Percentiles rank a stretch among this genome's conserved stretches.
phyloP scores from a whole-genome alignment of 352 stramenopile species.

The Phytophthora meadii region DNA sequence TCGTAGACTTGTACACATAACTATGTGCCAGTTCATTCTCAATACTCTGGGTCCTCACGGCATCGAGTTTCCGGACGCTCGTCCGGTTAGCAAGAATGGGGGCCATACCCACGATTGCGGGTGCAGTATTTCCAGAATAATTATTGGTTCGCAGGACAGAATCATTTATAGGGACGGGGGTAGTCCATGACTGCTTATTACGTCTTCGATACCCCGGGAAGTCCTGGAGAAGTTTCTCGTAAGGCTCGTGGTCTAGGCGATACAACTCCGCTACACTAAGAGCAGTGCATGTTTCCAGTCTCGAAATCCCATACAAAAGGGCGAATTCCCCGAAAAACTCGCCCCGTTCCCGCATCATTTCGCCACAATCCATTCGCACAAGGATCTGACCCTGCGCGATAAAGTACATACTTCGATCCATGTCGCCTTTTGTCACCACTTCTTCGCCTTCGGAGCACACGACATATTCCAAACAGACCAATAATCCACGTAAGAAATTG shows the following conservation, averaged over 20 bases:
- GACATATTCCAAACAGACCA: conserved; percentile 66
- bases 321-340: conserved; percentile 69
- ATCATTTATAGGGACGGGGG: neutral
- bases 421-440: conserved; percentile 68
- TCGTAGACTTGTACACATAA: conserved; percentile 56
- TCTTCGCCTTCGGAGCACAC: conserved; percentile 72
- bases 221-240: conserved; percentile 66
- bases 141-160: conserved; percentile 1
- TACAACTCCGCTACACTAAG: conserved; percentile 68
- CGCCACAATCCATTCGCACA: conserved; percentile 52
- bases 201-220: conserved; percentile 67
- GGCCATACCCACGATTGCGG: conserved; percentile 3
- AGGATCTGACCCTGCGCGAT: conserved; percentile 67
- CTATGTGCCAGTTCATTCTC: conserved; percentile 55
- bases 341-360: conserved; percentile 60
- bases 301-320: conserved; percentile 46
- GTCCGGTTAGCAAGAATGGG: conserved; percentile 13
- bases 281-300: conserved; percentile 66
- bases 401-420: conserved; percentile 49
- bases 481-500: conserved; percentile 61
- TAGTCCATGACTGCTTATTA: conserved; percentile 66
- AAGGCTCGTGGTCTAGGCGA: conserved; percentile 68
- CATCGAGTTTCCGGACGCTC: conserved; percentile 4
- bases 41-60: conserved; percentile 9
- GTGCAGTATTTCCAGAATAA: neutral